Base-by-base conservation (phyloP, 2,329 filamentous ascomycete genomes). In the Ophiostoma novo-ulmi region DNA sequence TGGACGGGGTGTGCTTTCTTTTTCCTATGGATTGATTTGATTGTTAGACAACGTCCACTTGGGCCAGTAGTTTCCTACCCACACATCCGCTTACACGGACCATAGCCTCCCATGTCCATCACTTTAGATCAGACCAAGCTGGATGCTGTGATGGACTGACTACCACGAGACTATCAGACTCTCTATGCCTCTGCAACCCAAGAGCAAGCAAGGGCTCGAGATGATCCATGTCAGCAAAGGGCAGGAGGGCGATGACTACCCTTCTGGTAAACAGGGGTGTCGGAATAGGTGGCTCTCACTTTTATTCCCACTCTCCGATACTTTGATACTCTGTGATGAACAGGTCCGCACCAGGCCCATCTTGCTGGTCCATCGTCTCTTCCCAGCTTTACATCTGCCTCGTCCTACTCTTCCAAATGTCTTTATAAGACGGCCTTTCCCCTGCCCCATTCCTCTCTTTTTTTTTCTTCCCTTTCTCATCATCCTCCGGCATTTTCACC, bases 401-500 rank as follows among this genome's bases (percentile, higher is more conserved):
- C 63, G 41, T 69, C 61, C 39, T 61, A 48, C 26, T 26, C 36
- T 14, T 14, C 52, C n/a, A 13, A 26, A 35, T 35, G 67, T 71
- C 44, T 39, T 69, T 71, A 71, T 69, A 69, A 71, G 67, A 67
- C 36, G 70, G 68, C 20, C 63, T 35, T 67, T 38, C 66, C n/a
- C 67, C 63, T 67, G 67, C 66, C 58, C 68, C 68, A 65, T 69
- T 39, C 20, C 41, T 69, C 11, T 44, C 31, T 36, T 52, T 35
- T 44, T 52, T 58, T 61, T 44, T 61, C 26, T 26, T 31, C 31
- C 55, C 22, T 71, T 61, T 41, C 65, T 58, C 69, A 70, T 61
- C 70, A 68, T 69, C 70, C 66, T 68, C 70, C 67, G 69, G 63
- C 70, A 63, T 63, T 14, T 70, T 67, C 70, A 67, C 63, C 41